Conservation (phyloP, 73 alveolate genomes). For the Blepharisma stoltei region DNA sequence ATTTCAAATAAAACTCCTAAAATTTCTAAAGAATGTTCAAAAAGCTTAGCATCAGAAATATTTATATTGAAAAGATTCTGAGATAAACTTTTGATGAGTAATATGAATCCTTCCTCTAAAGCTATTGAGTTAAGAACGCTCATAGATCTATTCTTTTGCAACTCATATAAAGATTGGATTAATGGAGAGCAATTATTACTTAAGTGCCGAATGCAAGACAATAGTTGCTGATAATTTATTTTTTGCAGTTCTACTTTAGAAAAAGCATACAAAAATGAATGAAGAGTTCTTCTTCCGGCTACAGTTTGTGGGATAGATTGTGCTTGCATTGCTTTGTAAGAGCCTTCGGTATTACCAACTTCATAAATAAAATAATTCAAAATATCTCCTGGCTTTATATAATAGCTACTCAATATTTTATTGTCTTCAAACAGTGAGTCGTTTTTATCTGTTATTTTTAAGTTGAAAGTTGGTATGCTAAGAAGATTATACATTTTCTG, state of each 20-base stretch:
- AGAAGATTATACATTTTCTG: neutral
- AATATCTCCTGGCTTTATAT: neutral
- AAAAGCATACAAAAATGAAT: neutral
- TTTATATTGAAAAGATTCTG: neutral
- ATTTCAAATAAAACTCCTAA: neutral
- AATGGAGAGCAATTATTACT: neutral
- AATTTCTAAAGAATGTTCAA: neutral
- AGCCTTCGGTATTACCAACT: neutral
- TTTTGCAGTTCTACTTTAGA: neutral
- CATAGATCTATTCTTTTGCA: neutral
- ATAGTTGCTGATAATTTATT: neutral
- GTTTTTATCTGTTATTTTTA: neutral
- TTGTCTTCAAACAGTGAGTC: neutral
- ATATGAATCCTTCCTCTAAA: conserved; percentile 11
- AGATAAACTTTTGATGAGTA: neutral
- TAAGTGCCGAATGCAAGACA: neutral
- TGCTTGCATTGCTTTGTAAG: neutral
- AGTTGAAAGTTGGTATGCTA: neutral
- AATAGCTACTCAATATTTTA: neutral
- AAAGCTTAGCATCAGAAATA: neutral
- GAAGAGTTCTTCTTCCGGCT: neutral
- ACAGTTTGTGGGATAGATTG: neutral
- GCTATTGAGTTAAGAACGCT: conserved; percentile 15
- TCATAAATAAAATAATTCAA: neutral
- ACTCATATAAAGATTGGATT: neutral